Percentiles rank a stretch among this genome's conserved stretches.
Conservation (phyloP, 1,139 yeast genomes). For the Lodderomyces theae region DNA sequence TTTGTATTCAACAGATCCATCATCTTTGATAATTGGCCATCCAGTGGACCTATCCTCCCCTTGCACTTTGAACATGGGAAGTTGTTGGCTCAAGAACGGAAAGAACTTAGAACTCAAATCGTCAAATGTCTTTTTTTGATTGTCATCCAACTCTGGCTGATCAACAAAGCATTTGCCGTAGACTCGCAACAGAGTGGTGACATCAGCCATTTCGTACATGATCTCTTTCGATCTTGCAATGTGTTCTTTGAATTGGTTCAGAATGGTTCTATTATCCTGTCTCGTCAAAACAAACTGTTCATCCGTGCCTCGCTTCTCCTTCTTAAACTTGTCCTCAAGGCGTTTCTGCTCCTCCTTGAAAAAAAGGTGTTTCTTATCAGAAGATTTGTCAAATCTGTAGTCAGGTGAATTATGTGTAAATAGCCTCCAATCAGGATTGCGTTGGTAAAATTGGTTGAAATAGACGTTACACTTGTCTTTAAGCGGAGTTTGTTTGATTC, state of each 20-base stretch:
- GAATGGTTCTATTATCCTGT: conserved; percentile 21
- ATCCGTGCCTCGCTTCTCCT: conserved; percentile 12
- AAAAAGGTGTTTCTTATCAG: conserved; percentile 17
- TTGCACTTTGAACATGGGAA: conserved; percentile 25
- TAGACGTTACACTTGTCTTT: conserved; percentile 29
- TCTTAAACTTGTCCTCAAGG: conserved; percentile 10
- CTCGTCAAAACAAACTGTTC: conserved; percentile 6
- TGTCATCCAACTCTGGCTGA: conserved; percentile 9
- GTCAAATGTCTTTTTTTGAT: conserved; percentile 11
- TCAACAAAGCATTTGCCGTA: conserved; percentile 38
- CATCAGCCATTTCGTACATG: conserved; percentile 39
- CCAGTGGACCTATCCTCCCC: conserved; percentile 8
- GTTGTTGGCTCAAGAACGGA: conserved; percentile 25
- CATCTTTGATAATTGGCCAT: conserved; percentile 12
- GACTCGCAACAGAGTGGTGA: conserved; percentile 29
- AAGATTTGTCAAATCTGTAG: conserved; percentile 28
- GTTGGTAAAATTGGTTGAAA: conserved; percentile 22
- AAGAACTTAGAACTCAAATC: conserved; percentile 25
- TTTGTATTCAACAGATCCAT: conserved; percentile 7
- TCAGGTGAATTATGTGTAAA: conserved; percentile 14
- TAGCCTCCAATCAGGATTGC: conserved; percentile 28
- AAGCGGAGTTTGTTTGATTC: conserved; percentile 17
- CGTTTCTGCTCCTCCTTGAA: conserved; percentile 9
- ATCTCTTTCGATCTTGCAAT: conserved; percentile 18
- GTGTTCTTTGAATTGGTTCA: conserved; percentile 17